Evolutionary conservation across 345 rosid species (phyloP), one percentile per base, ranked within the genome.

Genomic region (Sisymbrium altissimum): DNA sequence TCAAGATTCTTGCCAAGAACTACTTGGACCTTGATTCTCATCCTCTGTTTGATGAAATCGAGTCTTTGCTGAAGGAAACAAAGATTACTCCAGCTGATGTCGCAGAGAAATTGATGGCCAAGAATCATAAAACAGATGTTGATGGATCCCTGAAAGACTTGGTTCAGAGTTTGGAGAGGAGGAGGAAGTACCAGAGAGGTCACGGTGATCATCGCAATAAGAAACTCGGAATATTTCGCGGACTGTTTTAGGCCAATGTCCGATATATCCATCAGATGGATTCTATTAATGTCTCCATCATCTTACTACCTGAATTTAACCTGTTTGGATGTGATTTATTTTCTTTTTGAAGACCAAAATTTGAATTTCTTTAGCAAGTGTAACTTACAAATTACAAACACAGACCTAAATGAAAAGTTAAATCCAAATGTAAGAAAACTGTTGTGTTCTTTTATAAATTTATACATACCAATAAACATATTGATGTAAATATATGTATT

Each of bases 61-160:
- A 12, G 9, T 13, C 10, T 27, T 40, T 72, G 68, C 67, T 83
- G 55, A 69, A 58, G 66, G 81, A 78, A 65, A 66, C 41, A 14
- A 52, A 78, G n/a, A 72, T 83, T 30, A 72, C 79, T 35, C 77
- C 83, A 36, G 84, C 84, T 36, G 82, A 82, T 58, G 76, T 82
- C 23, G 80, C 82, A 2, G 82, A 82, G 76, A 64, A 69, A 17
- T 48, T 82, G 80, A 75, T 82, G 76, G 76, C 82, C 0, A 82
- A 79, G 64, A 73, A 19, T 13, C 69, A 40, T 39, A 64, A 15
- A 9, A 52, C 32, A 59, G 75, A 75, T n/a, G 60, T 68, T 0
- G 64, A 52, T 2, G 41, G 74, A 39, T 82, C 79, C 62, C 52
- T 82, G 17, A 35, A 59, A 27, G 75, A 74, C 58, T 71, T 82